These are phyloP conservation scores for Cutaneotrichosporon sp. DNA, from an alignment of 1,284 basidiomycete genomes.

Conservation along the genomic window DNA sequence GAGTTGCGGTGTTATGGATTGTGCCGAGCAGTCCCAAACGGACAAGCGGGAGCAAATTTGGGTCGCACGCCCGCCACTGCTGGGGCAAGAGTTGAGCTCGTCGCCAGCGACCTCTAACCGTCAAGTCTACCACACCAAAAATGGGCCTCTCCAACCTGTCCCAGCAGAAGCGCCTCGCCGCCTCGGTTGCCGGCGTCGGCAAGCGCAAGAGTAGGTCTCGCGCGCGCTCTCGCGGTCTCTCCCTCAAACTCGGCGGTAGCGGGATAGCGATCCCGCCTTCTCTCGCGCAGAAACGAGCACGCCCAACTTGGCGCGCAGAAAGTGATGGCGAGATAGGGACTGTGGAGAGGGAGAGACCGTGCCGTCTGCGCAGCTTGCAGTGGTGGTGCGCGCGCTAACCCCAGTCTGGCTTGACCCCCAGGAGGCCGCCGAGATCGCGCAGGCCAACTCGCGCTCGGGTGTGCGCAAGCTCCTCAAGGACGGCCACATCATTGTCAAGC, in stretches of 20 bases:
- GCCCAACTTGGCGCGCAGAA: not conserved
- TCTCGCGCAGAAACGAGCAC: not conserved
- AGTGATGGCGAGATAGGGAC: too few species aligned
- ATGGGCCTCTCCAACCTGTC: slow-evolving; percentile 63
- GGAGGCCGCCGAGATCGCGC: slow-evolving; percentile 96
- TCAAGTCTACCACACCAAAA: slow-evolving; percentile 19
- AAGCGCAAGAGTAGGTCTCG: slow-evolving; percentile 78
- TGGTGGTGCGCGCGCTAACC: not conserved
- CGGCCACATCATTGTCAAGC: slow-evolving; percentile 93
- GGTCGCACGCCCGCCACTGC: not conserved
- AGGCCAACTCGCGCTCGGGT: slow-evolving; percentile 97
- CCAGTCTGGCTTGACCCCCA: slow-evolving; percentile 93
- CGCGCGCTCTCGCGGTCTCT: not conserved
- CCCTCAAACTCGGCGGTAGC: not conserved
- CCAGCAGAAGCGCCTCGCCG: slow-evolving; percentile 98
- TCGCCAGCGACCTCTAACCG: slow-evolving; percentile 9
- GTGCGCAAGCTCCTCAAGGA: slow-evolving; percentile 98
- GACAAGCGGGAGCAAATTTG: not conserved
- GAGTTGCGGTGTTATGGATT: not conserved
- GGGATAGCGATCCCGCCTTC: not conserved
- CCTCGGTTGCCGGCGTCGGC: slow-evolving; percentile 94
- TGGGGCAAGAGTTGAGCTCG: not conserved
- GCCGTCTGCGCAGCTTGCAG: not conserved
- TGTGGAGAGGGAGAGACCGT: slow-evolving; percentile 4
- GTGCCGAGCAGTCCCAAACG: slow-evolving; percentile 1